Conservation (phyloP, 192 early-diverging fungal genomes). For the Umbelopsis sp. region DNA sequence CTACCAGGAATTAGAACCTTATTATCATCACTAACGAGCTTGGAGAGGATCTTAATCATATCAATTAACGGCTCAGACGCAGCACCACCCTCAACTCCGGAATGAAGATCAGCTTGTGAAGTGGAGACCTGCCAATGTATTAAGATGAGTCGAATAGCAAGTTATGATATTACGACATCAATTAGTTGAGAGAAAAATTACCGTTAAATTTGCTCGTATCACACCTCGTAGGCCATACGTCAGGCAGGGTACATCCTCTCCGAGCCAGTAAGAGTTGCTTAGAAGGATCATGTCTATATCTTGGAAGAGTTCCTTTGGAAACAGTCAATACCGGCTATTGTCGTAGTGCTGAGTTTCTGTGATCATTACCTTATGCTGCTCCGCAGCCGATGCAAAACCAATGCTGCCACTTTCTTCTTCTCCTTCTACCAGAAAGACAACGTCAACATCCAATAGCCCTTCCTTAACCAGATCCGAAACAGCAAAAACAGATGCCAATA, state of each 20-base stretch:
- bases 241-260: conserved; percentile 74
- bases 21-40: conserved; percentile 56
- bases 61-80: conserved; percentile 71
- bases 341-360: too few species aligned
- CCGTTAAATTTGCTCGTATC: conserved; percentile 61
- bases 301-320: conserved; percentile 40
- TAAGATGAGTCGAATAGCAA: background rate
- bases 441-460: conserved; percentile 58
- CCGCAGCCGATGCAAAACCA: conserved; percentile 65
- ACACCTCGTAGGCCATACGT: conserved; percentile 81
- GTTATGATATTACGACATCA: conserved; percentile 7
- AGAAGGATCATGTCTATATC: conserved; percentile 58
- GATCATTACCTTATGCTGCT: conserved; percentile 43
- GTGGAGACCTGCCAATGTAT: conserved; percentile 37
- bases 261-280: conserved; percentile 79
- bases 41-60: conserved; percentile 63
- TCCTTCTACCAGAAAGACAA: conserved; percentile 78
- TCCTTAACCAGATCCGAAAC: conserved; percentile 65
- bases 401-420: conserved; percentile 79
- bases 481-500: conserved; percentile 73
- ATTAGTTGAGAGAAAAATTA: conserved; percentile 30
- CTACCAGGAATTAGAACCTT: conserved; percentile 64
- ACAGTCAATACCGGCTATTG: background rate
- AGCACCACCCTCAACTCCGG: conserved; percentile 76
- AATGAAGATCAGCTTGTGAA: conserved; percentile 66